Percentiles rank a stretch among this genome's conserved stretches.
Evolutionary conservation across 768 basidiomycete genomes (phyloP).

Genomic region (Pholiota microspora): DNA sequence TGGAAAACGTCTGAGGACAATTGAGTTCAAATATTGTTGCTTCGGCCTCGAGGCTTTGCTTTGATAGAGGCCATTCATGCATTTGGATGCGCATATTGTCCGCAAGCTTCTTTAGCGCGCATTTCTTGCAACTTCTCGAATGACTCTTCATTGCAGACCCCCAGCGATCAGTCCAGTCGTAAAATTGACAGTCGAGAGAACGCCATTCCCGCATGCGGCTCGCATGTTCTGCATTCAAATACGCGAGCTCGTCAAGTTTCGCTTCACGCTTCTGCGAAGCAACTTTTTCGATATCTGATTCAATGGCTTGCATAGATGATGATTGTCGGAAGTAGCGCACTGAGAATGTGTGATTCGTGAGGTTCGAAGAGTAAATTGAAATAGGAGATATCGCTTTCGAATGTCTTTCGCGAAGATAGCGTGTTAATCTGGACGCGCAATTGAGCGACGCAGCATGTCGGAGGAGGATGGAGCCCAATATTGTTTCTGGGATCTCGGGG

Average conservation of each 20-base stretch:
- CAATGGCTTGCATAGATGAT: slow-evolving; percentile 17
- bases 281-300: slow-evolving; percentile 23
- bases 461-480: slow-evolving; percentile 43
- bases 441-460: slow-evolving; percentile 24
- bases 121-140: slow-evolving; percentile 22
- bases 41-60: slow-evolving; percentile 16
- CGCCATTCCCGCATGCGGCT: slow-evolving; percentile 12
- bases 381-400: slow-evolving; percentile 6
- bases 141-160: background rate
- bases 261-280: slow-evolving; percentile 18
- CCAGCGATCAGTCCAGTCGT: background rate
- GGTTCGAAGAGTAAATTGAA: slow-evolving; percentile 32
- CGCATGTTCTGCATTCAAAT: slow-evolving; percentile 19
- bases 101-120: slow-evolving; percentile 17
- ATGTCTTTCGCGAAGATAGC: slow-evolving; percentile 31
- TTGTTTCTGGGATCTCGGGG: slow-evolving; percentile 36
- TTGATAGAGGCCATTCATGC: slow-evolving; percentile 49
- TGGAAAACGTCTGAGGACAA: slow-evolving; percentile 34
- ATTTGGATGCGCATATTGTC: slow-evolving; percentile 25
- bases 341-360: slow-evolving; percentile 23
- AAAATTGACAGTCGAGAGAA: slow-evolving; percentile 7
- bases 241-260: slow-evolving; percentile 26
- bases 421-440: slow-evolving; percentile 24
- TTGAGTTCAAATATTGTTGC: slow-evolving; percentile 40
- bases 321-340: slow-evolving; percentile 33